Base-by-base conservation (phyloP, 805 yeast species). In the Clavispora phyllophila region DNA sequence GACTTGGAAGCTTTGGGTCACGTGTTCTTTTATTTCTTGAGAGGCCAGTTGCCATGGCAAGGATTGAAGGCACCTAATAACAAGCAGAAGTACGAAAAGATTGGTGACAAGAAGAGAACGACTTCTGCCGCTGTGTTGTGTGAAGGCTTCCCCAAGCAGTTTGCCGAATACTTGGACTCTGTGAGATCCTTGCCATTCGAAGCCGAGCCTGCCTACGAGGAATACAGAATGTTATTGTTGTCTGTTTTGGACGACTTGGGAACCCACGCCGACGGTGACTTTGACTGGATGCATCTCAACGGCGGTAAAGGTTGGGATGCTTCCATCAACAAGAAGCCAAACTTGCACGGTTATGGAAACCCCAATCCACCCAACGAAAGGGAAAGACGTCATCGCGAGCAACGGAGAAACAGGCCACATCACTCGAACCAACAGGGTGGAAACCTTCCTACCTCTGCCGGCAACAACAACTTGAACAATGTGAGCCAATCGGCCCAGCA, bases 11-110 rank as follows among this genome's bases (percentile, higher is more conserved):
- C 93, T 48, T 76, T 91, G 58, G 98, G 96, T 39, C 91, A 91
- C 61, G 97, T 91, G 41, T 75, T 93, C 55, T 87, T 91, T 55
- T 91, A 91, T 68, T 93, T 91, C 62, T 85, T 96, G 65, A 81
- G 96, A 45, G 98, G 99, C 35, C 85, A 95, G 14, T 78, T 91
- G 57, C 99, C 99, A 42, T 91, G 99, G 99, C 99, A 91, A 68
- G 99, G 99, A 4, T 77, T 91, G 58, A 89, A 89, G 67, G 99
- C 98, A 31, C 93, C 91, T 20, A 88, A 96, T 13, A 91, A 91
- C 70, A 87, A 95, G 70, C 97, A 91, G 65, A 91, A 93, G 68
- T 91, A 91, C 66, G 97, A 91, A 68, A 79, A 96, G 48, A 93
- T 91, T 56, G 82, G 91, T 82, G 97, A 91, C 63, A 87, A 87